Evolutionary conservation across 2,329 filamentous ascomycete species (phyloP), one percentile per base, ranked within the genome.

Genomic region (Cytospora leucostoma): DNA sequence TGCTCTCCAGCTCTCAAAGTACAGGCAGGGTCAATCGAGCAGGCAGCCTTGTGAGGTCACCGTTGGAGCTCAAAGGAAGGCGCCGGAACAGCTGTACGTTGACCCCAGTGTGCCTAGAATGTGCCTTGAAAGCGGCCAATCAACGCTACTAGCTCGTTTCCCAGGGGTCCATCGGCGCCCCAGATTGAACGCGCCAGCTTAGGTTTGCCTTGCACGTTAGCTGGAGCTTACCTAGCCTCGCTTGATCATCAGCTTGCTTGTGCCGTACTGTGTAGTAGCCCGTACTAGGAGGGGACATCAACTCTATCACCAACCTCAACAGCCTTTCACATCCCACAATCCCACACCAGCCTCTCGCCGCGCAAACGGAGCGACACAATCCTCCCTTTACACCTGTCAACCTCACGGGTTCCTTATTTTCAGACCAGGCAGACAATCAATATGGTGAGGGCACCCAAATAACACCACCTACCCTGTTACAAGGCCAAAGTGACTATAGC

Each of bases 391-490:
- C 15, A n/a, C 1, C 44, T 38, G 38, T 27, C 53, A 52, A 17
- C 15, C 50, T 35, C 32, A 19, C 17, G 49, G 55, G 49, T 32
- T 47, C 52, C 38, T 34, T 33, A 37, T 17, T 34, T 34, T 33
- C 38, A 59, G 33, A 38, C 19, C 59, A 44, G 15, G 13, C 55
- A 61, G 53, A 59, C 50, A 62, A 56, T 32, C 66, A 73, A 65
- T 35, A 73, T 73, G 71, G 77, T 78, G 72, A 74, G 74, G 63
- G 67, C 56, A 50, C n/a, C 32, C 44, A 6, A 10, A 27, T 17
- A 53, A 38, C 27, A 27, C 4, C 44, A 47, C 19, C 27, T 8
- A 33, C 15, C 34, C 13, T 12, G 52, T 12, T 17, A 12, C 33
- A 19, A 19, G 17, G 40, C 37, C 66, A 62, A 65, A 66, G 27